Base-by-base conservation (phyloP, 2,329 filamentous ascomycete species). In the Claviceps citrina region DNA sequence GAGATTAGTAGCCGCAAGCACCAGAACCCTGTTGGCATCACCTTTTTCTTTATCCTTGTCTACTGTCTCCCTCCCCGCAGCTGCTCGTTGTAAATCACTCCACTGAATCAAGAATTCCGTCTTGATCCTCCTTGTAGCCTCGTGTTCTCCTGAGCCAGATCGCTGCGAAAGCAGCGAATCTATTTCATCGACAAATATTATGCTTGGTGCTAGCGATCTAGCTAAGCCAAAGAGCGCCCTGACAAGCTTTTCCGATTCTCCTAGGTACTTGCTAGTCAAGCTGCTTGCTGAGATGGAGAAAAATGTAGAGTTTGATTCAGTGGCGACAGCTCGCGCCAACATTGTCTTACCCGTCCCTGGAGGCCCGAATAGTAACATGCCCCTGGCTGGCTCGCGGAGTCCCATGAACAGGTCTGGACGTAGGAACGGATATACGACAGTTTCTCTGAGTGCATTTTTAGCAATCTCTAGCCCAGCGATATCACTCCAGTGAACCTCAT, bases 311-410 rank as follows among this genome's bases (percentile, higher is more conserved):
- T 78, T 81, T 2, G 84, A 93, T 59, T 98, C 91, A 0, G 91
- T 96, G 1, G 91, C 91, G 1, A 96, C 89, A n/a, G 59, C 57
- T 47, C 91, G 76, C 8, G 91, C 91, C 28, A 98, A 67, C 91
- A 98, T 98, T 0, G 91, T 98, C 61, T 98, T 98, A 39, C 91
- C 91, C 0, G 91, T 98, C n/a, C 91, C 91, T 0, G 91, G 91
- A 1, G 91, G 91, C 0, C 91, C 91, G 54, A 98, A 98, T 1
- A 98, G 69, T 1, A 98, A 69, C 84, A 98, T 96, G 5, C 91
- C 91, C 43, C 86, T 71, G 12, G 91, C 89, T 16, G 91, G 91
- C 55, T 98, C 91, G 30, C 91, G 81, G 9, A 98, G 69, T 0
- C 91, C 91, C 73, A 89, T 91, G 63, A 98, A 98, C 2, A 98